Conservation (phyloP, 805 yeast species). For the Ascoidea rubescens region DNA sequence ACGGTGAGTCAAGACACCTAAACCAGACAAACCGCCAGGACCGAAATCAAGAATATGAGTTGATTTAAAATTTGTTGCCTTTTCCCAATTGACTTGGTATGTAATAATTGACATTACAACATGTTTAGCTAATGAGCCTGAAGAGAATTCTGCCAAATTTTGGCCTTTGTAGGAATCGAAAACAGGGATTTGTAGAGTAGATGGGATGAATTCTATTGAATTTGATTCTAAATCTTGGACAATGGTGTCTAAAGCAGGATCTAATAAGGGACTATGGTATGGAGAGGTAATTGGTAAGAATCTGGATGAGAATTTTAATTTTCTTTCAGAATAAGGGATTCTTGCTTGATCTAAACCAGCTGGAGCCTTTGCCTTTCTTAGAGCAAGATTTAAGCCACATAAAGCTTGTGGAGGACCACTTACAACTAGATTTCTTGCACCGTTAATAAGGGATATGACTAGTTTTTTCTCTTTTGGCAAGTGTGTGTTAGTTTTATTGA, state of each 20-base stretch:
- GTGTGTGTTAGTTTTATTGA: conserved; percentile 83
- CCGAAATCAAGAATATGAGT: conserved; percentile 95
- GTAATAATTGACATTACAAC: conserved; percentile 73
- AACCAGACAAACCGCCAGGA: conserved; percentile 96
- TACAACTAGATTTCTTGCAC: conserved; percentile 90
- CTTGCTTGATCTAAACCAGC: conserved; percentile 91
- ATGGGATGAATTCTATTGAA: conserved; percentile 38
- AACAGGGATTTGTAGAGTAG: conserved; percentile 68
- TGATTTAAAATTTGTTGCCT: conserved; percentile 64
- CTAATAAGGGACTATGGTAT: conserved; percentile 83
- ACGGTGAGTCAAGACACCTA: conserved; percentile 91
- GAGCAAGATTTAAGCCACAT: conserved; percentile 83
- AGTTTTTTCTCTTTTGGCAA: conserved; percentile 86
- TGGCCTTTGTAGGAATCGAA: conserved; percentile 79
- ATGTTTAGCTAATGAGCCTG: conserved; percentile 49
- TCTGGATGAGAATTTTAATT: conserved; percentile 82
- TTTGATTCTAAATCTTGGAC: conserved; percentile 48
- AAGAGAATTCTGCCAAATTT: conserved; percentile 43
- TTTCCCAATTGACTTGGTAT: conserved; percentile 91
- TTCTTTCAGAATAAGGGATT: conserved; percentile 87
- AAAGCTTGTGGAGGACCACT: conserved; percentile 98
- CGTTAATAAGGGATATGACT: conserved; percentile 82
- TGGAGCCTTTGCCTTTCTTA: conserved; percentile 91
- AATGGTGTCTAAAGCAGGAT: conserved; percentile 56
- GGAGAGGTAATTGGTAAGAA: conserved; percentile 94